Conservation (phyloP, 139 green algal species). For the Coccomyxa sp. region DNA sequence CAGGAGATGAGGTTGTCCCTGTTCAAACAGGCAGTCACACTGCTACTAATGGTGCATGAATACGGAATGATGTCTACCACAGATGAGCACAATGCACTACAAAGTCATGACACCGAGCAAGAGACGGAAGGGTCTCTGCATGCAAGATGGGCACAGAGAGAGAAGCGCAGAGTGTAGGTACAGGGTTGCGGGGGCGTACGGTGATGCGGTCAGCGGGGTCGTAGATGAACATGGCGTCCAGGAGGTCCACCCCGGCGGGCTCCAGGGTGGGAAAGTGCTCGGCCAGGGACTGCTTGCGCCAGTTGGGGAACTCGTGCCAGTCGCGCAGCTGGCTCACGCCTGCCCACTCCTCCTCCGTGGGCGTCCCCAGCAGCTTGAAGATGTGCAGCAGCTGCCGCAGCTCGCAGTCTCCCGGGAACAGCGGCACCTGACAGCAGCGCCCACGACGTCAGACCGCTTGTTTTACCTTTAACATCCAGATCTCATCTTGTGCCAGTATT, state of each 20-base stretch:
- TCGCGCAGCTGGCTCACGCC: slow-evolving; percentile 73
- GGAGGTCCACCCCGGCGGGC: slow-evolving; percentile 70
- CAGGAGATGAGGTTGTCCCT: not conserved
- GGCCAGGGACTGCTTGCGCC: slow-evolving; percentile 51
- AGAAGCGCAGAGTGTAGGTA: not conserved
- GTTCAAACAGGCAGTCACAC: not conserved
- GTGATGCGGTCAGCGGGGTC: slow-evolving; percentile 67
- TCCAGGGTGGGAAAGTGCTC: slow-evolving; percentile 77
- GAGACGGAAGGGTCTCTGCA: too few species aligned
- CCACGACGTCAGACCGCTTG: not conserved
- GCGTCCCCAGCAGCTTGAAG: slow-evolving; percentile 87
- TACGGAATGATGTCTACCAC: not conserved
- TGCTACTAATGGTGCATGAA: not conserved
- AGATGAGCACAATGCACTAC: not conserved
- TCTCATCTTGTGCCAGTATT: too few species aligned
- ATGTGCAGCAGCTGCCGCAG: slow-evolving; percentile 88
- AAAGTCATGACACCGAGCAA: too few species aligned
- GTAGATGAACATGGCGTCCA: slow-evolving; percentile 72
- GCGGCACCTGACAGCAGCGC: slow-evolving; percentile 46
- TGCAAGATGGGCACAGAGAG: not conserved
- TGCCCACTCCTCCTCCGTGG: slow-evolving; percentile 70
- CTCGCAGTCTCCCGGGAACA: slow-evolving; percentile 84
- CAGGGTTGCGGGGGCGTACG: slow-evolving; percentile 17
- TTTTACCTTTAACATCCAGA: not conserved
- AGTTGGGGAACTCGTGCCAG: slow-evolving; percentile 85